phyloP scores from a whole-genome alignment of 2,329 filamentous ascomycete genomes.

The Alternaria brassicae region DNA sequence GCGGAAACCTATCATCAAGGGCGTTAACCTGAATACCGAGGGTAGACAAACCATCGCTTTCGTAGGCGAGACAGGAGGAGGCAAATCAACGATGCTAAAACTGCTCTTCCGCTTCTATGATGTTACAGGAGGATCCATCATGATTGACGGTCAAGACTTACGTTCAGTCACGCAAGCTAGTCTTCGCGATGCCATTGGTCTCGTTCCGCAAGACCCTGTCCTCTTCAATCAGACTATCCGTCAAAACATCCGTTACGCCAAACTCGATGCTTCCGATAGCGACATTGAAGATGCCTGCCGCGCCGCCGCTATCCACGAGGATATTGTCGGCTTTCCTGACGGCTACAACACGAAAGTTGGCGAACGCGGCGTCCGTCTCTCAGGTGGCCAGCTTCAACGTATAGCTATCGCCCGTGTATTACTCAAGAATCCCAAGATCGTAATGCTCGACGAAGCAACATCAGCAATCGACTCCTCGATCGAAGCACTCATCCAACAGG shows the following conservation, averaged over 20 bases:
- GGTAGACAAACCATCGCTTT: no score
- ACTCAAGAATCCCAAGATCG: conserved; percentile 79
- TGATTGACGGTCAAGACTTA: conserved; percentile 68
- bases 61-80: no score
- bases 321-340: conserved; percentile 64
- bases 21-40: no score
- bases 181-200: conserved; percentile 65
- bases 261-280: conserved; percentile 65
- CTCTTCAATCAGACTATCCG: conserved; percentile 71
- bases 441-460: conserved; percentile 88
- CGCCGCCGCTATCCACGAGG: conserved; percentile 69
- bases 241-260: conserved; percentile 71
- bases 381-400: conserved; percentile 70
- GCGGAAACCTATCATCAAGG: no score
- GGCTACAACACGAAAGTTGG: conserved; percentile 51
- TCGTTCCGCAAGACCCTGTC: conserved; percentile 69
- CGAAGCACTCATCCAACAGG: conserved; percentile 70
- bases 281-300: conserved; percentile 68
- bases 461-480: conserved; percentile 81
- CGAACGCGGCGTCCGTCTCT: conserved; percentile 59
- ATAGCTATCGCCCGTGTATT: conserved; percentile 76
- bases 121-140: no score
- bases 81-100: no score
- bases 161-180: conserved; percentile 65
- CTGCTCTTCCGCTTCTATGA: no score